Evolutionary conservation across 768 basidiomycete genomes (phyloP), one percentile per base, ranked within the genome.

Genomic region (Suillus americanus): DNA sequence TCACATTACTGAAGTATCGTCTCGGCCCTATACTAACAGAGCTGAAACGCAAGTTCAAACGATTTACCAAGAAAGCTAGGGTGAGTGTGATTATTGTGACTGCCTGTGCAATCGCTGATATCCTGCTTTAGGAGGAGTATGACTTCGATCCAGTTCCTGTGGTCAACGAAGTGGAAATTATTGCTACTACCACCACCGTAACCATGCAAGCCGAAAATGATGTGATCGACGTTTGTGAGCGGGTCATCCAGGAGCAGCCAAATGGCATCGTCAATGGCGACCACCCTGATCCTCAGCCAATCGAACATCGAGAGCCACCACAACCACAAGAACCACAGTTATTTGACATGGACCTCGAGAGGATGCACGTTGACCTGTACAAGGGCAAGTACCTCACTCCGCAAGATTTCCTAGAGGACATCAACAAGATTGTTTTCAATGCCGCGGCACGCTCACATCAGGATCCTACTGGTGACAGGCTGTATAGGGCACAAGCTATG

Each of bases 311-410:
- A 54, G 81, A 69, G 33, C 77, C 75, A 18, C 63, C 69, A 13
- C 79, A 79, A 10, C 79, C 79, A 20, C 74, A 61, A 33, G 53
- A 71, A 18, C 86, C 86, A 10, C 80, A 80, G 9, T 78, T 95
- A 20, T 92, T 86, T 72, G 88, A 96, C 71, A 89, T 98, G 83
- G 95, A 98, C 74, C 81, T 99, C 43, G 97, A 99, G 71, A 87
- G 85, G 67, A 94, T 99, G 86, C 92, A 96, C 69, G 80, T 82
- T 28, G 88, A 92, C 62, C 81, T 99, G 25, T 94, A 92, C 81
- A 89, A 86, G 72, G 88, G 88, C 46, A 86, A 88, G 46, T 99
- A 99, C 73, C 85, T 94, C 35, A 94, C 94, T 0, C 91, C 94
- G 0, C 86, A 89, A 63, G 89, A 93, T 62, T 97, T 99, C 81